Base-by-base conservation (phyloP, 768 basidiomycete genomes). In the Cyclocybe cylindracea region DNA sequence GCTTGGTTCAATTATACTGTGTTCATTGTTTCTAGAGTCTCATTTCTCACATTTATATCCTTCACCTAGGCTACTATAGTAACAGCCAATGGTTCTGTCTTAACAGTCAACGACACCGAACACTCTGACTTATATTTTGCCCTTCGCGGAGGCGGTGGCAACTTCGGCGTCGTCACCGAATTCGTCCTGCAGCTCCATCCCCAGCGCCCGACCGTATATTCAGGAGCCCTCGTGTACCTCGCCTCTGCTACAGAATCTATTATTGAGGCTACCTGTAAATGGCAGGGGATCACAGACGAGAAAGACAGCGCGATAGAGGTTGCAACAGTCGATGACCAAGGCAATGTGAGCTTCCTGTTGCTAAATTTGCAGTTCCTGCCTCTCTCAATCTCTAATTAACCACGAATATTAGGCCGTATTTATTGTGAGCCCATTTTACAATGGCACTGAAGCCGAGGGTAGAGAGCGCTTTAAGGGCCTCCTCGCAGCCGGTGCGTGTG, bases 151-250 rank as follows among this genome's bases (percentile, higher is more conserved):
- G 78, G 73, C 10, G 80, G 78, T 31, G 70, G 68, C 34, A 80
- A 80, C 55, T 81, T 81, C 56, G 80, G 80, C 11, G 73, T 82
- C 16, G 74, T 77, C 48, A 78, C 77, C 5, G 74, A 80, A 53
- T 82, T 83, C 53, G 74, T 78, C 2, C 61, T 74, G 48, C 57
- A 54, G 46, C 58, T 82, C 40, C 70, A 82, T 57, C 76, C 75
- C 10, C 81, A 82, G 55, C 71, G 74, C 7, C 60, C 60, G 16
- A 77, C 71, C 2, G 73, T 82, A 14, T 83, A 72, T 50, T 66
- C 70, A 3, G 80, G 79, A 10, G 16, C 60, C 8, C 45, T 73
- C 14, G 45, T 73, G n/a, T 81, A 70, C 59, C 48, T 69, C n/a
- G 53, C 61, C 0, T 18, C 65, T 24, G 60, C 45, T 31, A 50